Percentiles rank a stretch among this genome's conserved stretches.
Conservation (phyloP, 106 monocot genomes). For the Platanthera zijinensis region DNA sequence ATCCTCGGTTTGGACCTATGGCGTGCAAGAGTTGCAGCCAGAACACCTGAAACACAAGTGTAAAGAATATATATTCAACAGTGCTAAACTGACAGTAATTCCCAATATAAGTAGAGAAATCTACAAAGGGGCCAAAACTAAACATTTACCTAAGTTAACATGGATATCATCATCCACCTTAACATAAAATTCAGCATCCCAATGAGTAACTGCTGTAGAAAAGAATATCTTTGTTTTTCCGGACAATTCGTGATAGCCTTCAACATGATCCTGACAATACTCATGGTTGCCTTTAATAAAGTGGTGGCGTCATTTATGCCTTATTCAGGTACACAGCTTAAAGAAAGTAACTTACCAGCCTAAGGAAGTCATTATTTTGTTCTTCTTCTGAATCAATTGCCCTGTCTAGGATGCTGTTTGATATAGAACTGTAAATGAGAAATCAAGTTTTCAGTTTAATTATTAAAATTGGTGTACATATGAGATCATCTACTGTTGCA, state of each 20-base stretch:
- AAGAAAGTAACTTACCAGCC: slow-evolving; percentile 29
- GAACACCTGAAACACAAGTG: slow-evolving; percentile 1
- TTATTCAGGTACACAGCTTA: not conserved
- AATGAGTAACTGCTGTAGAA: slow-evolving; percentile 47
- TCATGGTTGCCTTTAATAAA: not conserved
- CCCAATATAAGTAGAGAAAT: not conserved
- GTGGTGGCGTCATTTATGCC: not conserved
- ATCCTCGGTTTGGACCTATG: slow-evolving; percentile 4
- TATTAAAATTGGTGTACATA: not conserved
- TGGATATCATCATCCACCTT: slow-evolving; percentile 65
- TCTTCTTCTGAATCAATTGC: slow-evolving; percentile 52
- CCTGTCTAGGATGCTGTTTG: slow-evolving; percentile 49
- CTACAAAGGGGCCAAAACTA: not conserved
- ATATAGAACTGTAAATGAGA: slow-evolving; percentile 30
- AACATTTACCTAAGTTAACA: slow-evolving; percentile 39
- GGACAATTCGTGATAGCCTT: slow-evolving; percentile 55
- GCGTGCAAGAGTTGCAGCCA: slow-evolving; percentile 7
- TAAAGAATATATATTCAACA: too few species aligned
- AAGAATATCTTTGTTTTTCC: slow-evolving; percentile 60
- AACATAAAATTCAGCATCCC: slow-evolving; percentile 60
- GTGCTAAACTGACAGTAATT: not conserved
- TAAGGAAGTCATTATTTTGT: slow-evolving; percentile 52
- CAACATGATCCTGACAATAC: slow-evolving; percentile 36
- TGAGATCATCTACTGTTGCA: not conserved
- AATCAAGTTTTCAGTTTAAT: not conserved